These are phyloP conservation scores for Chaetomium fimeti DNA, from an alignment of 495 filamentous ascomycete genomes.

Conservation along the genomic window DNA sequence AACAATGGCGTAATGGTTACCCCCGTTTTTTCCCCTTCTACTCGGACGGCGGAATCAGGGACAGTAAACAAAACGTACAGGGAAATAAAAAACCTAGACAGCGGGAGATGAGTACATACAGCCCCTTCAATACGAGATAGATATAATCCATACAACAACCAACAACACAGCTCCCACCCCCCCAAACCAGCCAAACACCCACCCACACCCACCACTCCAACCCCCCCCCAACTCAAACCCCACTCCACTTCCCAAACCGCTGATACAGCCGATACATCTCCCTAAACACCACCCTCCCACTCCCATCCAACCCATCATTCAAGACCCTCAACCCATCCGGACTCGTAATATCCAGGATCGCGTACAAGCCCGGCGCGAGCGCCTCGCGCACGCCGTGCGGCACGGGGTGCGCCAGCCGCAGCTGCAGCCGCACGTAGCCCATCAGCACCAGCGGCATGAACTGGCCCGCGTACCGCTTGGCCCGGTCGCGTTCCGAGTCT, in stretches of 20 bases:
- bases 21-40: too few species aligned
- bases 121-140: too few species aligned
- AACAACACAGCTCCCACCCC: not conserved
- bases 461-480: constrained; percentile 70
- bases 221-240: constrained; percentile 35
- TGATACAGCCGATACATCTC: constrained; percentile 67
- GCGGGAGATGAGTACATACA: too few species aligned
- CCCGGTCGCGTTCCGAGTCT: constrained; percentile 72
- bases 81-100: not conserved
- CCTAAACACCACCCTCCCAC: constrained; percentile 67
- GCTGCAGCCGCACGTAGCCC: constrained; percentile 66
- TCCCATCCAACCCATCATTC: constrained; percentile 66
- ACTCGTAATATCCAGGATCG: constrained; percentile 67
- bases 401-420: constrained; percentile 53
- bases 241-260: constrained; percentile 69
- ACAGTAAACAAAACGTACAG: not conserved
- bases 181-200: not conserved
- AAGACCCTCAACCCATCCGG: constrained; percentile 61
- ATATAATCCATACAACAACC: too few species aligned
- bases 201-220: not conserved
- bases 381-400: constrained; percentile 61
- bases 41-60: too few species aligned
- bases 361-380: constrained; percentile 69
- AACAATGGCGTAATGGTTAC: too few species aligned
- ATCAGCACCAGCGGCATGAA: constrained; percentile 71